Conservation (phyloP, 495 filamentous ascomycete species). For the Aspergillus wentii region DNA sequence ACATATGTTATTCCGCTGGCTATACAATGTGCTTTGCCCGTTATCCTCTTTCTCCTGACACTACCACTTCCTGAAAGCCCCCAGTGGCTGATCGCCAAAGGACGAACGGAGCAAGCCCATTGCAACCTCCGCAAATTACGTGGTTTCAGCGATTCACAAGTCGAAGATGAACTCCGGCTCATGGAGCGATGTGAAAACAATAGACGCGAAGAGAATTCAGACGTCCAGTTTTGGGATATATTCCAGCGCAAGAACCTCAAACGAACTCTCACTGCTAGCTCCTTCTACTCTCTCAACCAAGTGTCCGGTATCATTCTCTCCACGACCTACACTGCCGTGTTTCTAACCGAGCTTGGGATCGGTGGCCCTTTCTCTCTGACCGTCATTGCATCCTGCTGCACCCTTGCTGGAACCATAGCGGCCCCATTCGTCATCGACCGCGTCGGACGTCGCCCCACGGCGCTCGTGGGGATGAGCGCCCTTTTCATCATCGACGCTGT, state of each 20-base stretch:
- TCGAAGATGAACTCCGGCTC: constrained; percentile 27
- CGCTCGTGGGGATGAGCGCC: constrained; percentile 26
- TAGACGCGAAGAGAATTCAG: constrained; percentile 17
- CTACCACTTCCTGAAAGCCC: constrained; percentile 53
- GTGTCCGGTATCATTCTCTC: constrained; percentile 35
- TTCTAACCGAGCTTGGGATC: constrained; percentile 27
- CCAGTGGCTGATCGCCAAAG: constrained; percentile 57
- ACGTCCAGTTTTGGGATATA: constrained; percentile 32
- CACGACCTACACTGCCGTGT: constrained; percentile 34
- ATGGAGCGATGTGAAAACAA: constrained; percentile 25
- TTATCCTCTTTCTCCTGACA: constrained; percentile 22
- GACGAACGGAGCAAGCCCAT: constrained; percentile 27
- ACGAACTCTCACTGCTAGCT: constrained; percentile 29
- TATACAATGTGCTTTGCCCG: constrained; percentile 27
- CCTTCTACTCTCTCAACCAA: constrained; percentile 36
- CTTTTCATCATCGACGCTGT: constrained; percentile 23
- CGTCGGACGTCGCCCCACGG: constrained; percentile 31
- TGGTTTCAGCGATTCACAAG: constrained; percentile 23
- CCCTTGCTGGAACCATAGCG: constrained; percentile 30
- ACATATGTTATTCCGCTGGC: constrained; percentile 31
- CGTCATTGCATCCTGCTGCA: constrained; percentile 33
- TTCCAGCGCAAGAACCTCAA: constrained; percentile 28
- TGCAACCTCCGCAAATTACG: constrained; percentile 29
- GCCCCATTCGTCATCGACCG: constrained; percentile 34
- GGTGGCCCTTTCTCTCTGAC: constrained; percentile 27